Base-by-base conservation (phyloP, 768 basidiomycete genomes). In the Suillus variegatus region DNA sequence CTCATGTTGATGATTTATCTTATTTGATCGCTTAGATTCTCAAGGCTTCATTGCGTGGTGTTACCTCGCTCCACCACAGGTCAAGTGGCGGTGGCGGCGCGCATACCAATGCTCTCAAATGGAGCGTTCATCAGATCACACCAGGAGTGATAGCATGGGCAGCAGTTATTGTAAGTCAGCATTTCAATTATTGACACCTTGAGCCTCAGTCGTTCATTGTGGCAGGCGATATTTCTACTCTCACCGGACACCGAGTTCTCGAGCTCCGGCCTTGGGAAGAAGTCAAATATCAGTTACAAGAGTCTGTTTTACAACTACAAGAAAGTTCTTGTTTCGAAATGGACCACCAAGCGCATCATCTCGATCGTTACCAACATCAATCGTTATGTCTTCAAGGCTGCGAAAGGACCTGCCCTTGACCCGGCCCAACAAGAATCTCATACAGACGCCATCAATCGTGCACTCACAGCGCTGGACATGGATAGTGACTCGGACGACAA, bases 251-350 rank as follows among this genome's bases (percentile, higher is more conserved):
- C 41, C 6, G 41, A 43, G 41, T 43, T 43, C 22, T 47, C 46
- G 12, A 9, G 46, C 22, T n/a, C 46, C 0, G 46, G 46, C 22
- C n/a, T 47, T 2, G 46, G 46, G 20, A 47, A 47, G 36, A 25
- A 60, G 7, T 60, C 58, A 2, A 32, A 41, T 14, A 60, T 60
- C 38, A 40, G 18, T 38, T 60, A 60, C 36, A 25, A 38, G 22
- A n/a, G 22, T 12, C 38, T 60, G 12, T 60, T 60, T n/a, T 40
- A 40, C 36, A 32, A 32, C 16, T 60, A 60, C 28, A 60, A 60
- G 36, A 60, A 16, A 40, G 38, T 60, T 8, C n/a, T 60, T 10
- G n/a, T 60, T 12, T 41, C 18, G 28, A 35, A 32, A 16, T 60
- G 58, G 58, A 41, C 5, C 10, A 22, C 16, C n/a, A 60, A 8